phyloP scores from a whole-genome alignment of 176 grass and related monocot species.

The Paspalum notatum region DNA sequence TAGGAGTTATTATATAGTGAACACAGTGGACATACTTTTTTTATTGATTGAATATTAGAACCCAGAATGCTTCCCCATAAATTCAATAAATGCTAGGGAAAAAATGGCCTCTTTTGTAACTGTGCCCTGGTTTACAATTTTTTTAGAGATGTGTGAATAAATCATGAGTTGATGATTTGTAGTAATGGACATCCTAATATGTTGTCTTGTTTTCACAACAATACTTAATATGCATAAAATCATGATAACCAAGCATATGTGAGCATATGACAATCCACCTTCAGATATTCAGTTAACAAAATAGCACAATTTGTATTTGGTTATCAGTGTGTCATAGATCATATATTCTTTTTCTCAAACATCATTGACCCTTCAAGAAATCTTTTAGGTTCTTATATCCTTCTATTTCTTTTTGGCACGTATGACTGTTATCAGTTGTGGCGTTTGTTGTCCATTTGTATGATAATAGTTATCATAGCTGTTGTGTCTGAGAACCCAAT shows the following conservation, averaged over 20 bases:
- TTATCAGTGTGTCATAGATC: background rate
- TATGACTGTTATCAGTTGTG: background rate
- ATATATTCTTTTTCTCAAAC: background rate
- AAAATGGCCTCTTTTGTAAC: background rate
- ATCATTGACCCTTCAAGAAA: background rate
- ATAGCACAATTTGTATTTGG: background rate
- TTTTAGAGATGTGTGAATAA: background rate
- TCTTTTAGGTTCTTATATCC: background rate
- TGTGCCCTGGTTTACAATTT: background rate
- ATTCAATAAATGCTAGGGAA: slow-evolving; percentile 2
- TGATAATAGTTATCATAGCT: slow-evolving; percentile 17
- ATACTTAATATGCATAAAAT: background rate
- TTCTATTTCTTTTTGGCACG: background rate
- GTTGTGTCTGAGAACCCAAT: slow-evolving; percentile 29
- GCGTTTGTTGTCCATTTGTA: background rate
- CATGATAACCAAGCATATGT: background rate
- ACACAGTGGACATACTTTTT: slow-evolving; percentile 1
- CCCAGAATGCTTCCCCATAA: slow-evolving; percentile 11
- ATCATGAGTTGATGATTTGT: background rate
- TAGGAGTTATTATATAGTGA: slow-evolving; percentile 13
- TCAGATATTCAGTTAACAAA: slow-evolving; percentile 28
- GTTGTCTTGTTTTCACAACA: slow-evolving; percentile 3
- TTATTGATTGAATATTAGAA: background rate
- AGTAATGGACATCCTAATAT: background rate
- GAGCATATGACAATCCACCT: background rate